Base-by-base conservation (phyloP, 208 protist genomes). In the Trypanosoma theileri region DNA sequence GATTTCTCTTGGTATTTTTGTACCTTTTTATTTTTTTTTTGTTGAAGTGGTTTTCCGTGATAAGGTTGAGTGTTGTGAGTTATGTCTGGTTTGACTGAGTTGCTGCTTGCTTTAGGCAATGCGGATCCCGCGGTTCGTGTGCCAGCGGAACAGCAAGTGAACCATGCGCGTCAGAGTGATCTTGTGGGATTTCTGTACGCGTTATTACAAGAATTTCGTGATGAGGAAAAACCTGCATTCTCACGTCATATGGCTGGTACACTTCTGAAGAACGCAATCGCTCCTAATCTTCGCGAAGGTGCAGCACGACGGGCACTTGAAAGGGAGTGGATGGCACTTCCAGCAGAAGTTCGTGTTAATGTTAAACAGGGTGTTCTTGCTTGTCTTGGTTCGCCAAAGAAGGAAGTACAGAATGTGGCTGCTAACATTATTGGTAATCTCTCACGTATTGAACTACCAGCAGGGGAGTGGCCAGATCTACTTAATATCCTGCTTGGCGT, bases 391-490 rank as follows among this genome's bases (percentile, higher is more conserved):
- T 94, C 91, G 42, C 68, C 82, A 44, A 71, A 45, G 26, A 66
- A 84, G 17, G 85, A 95, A 19, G 95, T 98, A 52, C 91, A 97
- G 50, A 89, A 88, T 45, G 93, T 97, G 10, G 87, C 95, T 17
- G 95, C 98, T 46, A 97, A 97, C 78, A 97, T 96, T 31, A 76
- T 99, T 54, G 91, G 97, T 21, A 94, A 93, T 71, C 95, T 99
- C 59, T 97, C 93, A 10, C 77, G 94, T 21, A 97, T 98, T 52
- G 98, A 99, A 70, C 76, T 99, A 24, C 97, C 97, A 0, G 70
- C 87, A 0, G 82, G 89, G 11, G 89, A 97, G 84, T 99, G 98
- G 97, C 79, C 77, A 16, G 87, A 98, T 54, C 75, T 99, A 9
- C 86, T 99, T 44, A 59, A 82, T 17, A 81, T 83, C 14, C 85